phyloP scores from a whole-genome alignment of 1,284 basidiomycete species.

The Rhizopogon hawkerae region DNA sequence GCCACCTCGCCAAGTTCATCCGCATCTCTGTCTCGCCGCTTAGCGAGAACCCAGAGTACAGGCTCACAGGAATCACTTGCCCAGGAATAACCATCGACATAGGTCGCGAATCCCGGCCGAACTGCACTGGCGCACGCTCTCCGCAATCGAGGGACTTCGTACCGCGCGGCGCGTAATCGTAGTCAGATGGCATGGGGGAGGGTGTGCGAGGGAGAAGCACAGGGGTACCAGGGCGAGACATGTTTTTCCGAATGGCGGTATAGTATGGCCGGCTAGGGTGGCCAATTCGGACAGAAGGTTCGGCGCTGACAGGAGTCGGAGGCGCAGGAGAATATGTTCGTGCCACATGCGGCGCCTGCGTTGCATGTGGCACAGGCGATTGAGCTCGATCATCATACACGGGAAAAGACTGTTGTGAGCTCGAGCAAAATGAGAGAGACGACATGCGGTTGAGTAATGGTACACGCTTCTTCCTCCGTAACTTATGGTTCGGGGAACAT shows the following conservation, averaged over 20 bases:
- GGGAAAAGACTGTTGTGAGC: conserved; percentile 21
- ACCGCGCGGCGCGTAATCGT: conserved; percentile 21
- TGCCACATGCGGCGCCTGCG: conserved; percentile 15
- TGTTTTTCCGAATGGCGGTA: conserved; percentile 52
- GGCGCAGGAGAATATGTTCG: conserved; percentile 14
- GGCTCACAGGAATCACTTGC: conserved; percentile 14
- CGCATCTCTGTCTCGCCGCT: conserved; percentile 52
- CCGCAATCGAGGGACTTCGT: conserved; percentile 27
- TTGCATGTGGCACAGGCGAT: conserved; percentile 14
- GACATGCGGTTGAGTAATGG: conserved; percentile 31
- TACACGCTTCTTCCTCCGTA: conserved; percentile 36
- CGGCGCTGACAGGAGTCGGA: conserved; percentile 16
- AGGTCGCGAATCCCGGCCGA: conserved; percentile 20
- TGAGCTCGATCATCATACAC: conserved; percentile 16
- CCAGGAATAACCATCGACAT: conserved; percentile 27
- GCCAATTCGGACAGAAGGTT: conserved; percentile 36
- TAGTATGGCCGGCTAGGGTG: conserved; percentile 53
- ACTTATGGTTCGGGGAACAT: conserved; percentile 22
- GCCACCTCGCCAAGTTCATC: conserved; percentile 44
- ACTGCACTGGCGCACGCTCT: conserved; percentile 17
- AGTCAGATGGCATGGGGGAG: conserved; percentile 19
- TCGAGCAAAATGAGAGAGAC: conserved; percentile 31
- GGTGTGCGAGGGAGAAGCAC: conserved; percentile 20
- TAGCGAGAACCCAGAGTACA: conserved; percentile 39
- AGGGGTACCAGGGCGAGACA: conserved; percentile 35